Evolutionary conservation across 148 eudicot genomes (phyloP), one percentile per base, ranked within the genome.

Genomic region (Chenopodium berlandieri): DNA sequence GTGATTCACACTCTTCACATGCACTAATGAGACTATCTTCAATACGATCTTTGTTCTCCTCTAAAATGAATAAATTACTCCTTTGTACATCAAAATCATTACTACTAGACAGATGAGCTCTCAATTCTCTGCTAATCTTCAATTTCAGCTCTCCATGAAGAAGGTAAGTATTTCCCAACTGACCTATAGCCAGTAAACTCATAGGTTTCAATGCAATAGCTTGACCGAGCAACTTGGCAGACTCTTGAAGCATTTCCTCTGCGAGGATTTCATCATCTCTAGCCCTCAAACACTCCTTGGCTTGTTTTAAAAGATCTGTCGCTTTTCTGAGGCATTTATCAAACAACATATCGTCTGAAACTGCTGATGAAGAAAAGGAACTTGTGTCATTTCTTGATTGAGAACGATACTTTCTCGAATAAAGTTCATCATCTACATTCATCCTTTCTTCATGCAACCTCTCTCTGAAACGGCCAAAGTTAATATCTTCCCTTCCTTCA

Each of bases 101-200:
- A 67, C 50, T 83, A 84, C 76, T 86, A 16, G 81, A 85, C 65
- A 92, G 91, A 81, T 87, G 77, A 81, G 84, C 82, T 87, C 99
- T 90, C 84, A 96, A 83, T 73, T 90, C 84, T 67, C 92, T 90
- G 74, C 90, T 94, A 66, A 83, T 76, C 83, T 85, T 89, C 78
- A 94, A 77, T 84, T 96, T 96, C 71, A 96, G 82, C 83, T 96
- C 98, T 81, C 99, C 99, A 34, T 92, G 99, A 82, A 96, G 91
- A 86, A 96, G 98, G 87, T 94, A 94, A n/a, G 97, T 92, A 76
- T 94, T 96, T 60, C 97, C 99, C 86, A 96, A 85, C 80, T 91
- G 99, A 67, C 98, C 99, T 68, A 92, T 88, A 30, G 97, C 98
- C 75, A 96, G 86, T 76, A 96, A 90, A 85, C 99, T 96, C 99